phyloP scores from a whole-genome alignment of 2,329 filamentous ascomycete species.

The Penicillium digitatum region DNA sequence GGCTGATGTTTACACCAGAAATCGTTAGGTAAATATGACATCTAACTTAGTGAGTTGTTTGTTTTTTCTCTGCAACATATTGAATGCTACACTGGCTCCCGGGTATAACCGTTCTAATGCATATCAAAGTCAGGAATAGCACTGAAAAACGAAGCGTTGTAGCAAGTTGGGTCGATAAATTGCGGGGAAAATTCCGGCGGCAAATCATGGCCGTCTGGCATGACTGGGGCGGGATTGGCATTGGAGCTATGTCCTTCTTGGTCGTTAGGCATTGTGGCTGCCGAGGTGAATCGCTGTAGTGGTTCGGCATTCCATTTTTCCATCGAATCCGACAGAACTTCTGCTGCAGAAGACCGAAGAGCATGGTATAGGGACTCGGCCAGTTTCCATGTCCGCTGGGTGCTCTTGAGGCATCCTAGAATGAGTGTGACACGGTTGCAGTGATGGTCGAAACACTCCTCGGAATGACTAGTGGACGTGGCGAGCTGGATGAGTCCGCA shows the following conservation, averaged over 20 bases:
- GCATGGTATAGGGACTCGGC: slow-evolving; percentile 28
- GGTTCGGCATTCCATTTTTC: slow-evolving; percentile 28
- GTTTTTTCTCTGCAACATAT: not conserved
- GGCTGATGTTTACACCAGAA: not conserved
- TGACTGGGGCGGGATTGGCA: slow-evolving; percentile 9
- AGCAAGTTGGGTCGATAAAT: slow-evolving; percentile 33
- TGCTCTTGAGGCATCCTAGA: slow-evolving; percentile 34
- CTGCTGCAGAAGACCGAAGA: slow-evolving; percentile 28
- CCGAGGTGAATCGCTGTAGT: slow-evolving; percentile 21
- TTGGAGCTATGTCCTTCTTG: slow-evolving; percentile 15
- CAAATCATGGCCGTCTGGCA: slow-evolving; percentile 26
- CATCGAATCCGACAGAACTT: slow-evolving; percentile 28
- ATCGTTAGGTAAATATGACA: not conserved
- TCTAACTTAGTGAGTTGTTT: not conserved
- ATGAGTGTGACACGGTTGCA: slow-evolving; percentile 37
- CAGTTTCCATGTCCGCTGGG: slow-evolving; percentile 30
- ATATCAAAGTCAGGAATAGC: slow-evolving; percentile 28
- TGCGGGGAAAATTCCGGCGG: slow-evolving; percentile 25
- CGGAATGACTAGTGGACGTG: slow-evolving; percentile 31
- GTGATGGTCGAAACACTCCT: slow-evolving; percentile 39
- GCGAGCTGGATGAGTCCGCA: slow-evolving; percentile 37
- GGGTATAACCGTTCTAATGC: slow-evolving; percentile 9
- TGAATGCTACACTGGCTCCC: not conserved
- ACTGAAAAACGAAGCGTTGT: slow-evolving; percentile 30
- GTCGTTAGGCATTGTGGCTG: slow-evolving; percentile 18